Base-by-base conservation (phyloP, 2,329 filamentous ascomycete species). In the Pezicula carpinea region DNA sequence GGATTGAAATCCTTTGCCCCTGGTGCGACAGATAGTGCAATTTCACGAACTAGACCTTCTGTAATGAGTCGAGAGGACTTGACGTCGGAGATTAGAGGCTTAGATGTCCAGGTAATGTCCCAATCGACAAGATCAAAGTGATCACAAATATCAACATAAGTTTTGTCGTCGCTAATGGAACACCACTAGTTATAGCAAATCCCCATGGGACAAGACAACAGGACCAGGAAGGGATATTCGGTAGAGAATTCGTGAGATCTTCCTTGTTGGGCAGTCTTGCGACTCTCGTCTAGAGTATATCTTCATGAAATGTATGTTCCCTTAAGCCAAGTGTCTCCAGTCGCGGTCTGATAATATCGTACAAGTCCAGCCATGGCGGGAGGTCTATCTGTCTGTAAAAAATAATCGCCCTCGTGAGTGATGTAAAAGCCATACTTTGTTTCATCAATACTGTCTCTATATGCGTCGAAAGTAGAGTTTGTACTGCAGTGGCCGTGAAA, bases 271-370 rank as follows among this genome's bases (percentile, higher is more conserved):
- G 4, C 18, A 31, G 8, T 4, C 18, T 2, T 21, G 14, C 4
- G n/a, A 14, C 15, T 38, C 43, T 38, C 14, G 14, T 45, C 43
- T 21, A 45, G 17, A 39, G n/a, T 21, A 45, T n/a, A 15, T 39
- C 43, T 13, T 45, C n/a, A 39, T 10, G 14, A 32, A 45, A 19
- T 29, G 34, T n/a, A 22, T 33, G 18, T 18, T 45, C 21, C 43
- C 43, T 39, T 7, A 45, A 33, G 10, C 43, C 43, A 39, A 45
- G 29, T 32, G 39, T 61, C 61, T 15, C 68, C 67, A 3, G 47
- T 49, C 31, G n/a, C 43, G 35, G 13, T 14, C 32, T 43, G 35
- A 31, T 32, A 64, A 39, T 45, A 13, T 4, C 68, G 14, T 76
- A 76, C 18, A 14, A 35, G 42, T 18, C 43, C 43, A 15, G 19